These are phyloP conservation scores for Solanum dulcamara DNA, from an alignment of 257 asterid genomes.

Conservation along the genomic window DNA sequence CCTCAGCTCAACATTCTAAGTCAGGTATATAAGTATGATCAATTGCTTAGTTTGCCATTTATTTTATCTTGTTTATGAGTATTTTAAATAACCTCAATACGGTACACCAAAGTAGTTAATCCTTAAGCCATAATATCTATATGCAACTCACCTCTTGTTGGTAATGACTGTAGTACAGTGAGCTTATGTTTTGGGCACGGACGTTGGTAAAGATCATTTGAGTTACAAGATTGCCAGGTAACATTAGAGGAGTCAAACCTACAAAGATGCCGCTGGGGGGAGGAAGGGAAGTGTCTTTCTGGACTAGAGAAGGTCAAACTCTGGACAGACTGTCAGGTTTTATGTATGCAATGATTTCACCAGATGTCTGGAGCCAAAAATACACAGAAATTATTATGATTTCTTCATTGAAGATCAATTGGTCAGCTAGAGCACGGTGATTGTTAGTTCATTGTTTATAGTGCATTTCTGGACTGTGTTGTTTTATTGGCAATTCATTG, in stretches of 20 bases:
- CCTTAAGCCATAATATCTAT: not conserved
- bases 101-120: not conserved
- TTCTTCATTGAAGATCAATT: not conserved
- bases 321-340: not conserved
- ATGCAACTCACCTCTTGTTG: not conserved
- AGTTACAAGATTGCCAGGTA: not conserved
- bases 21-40: not conserved
- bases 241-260: not conserved
- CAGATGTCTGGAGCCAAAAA: not conserved
- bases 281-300: not conserved
- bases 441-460: not conserved
- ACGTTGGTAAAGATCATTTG: not conserved
- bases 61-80: not conserved
- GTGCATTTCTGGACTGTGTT: not conserved
- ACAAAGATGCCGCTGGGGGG: not conserved
- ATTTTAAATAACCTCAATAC: not conserved
- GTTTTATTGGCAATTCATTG: not conserved
- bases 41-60: not conserved
- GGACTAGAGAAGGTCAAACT: not conserved
- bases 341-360: not conserved
- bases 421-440: not conserved
- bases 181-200: not conserved
- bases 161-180: not conserved
- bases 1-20: not conserved
- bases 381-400: not conserved